These are phyloP conservation scores for Terana coerulea DNA, from an alignment of 768 basidiomycete species.

Conservation along the genomic window DNA sequence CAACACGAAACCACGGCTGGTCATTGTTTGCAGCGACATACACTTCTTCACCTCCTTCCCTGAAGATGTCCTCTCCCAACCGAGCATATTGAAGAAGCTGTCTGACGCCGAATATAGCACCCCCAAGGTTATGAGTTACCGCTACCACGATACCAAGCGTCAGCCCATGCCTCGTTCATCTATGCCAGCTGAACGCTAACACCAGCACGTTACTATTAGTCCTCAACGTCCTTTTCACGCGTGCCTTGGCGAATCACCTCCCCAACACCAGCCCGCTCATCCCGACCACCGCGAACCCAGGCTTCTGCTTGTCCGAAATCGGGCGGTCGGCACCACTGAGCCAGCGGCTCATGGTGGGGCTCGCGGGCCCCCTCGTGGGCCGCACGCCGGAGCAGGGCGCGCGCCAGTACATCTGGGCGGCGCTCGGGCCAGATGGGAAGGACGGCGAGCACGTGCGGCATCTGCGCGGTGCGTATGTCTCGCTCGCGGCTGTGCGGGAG, in stretches of 20 bases:
- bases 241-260: conserved; percentile 5
- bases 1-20: conserved; percentile 19
- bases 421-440: conserved; percentile 19
- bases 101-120: conserved; percentile 27
- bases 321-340: neutral
- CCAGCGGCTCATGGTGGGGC: neutral
- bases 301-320: conserved; percentile 6
- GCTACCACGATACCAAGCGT: conserved; percentile 5
- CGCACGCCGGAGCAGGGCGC: conserved; percentile 23
- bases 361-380: neutral
- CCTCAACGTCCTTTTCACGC: conserved; percentile 11
- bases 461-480: conserved; percentile 29
- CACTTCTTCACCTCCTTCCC: conserved; percentile 24
- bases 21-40: conserved; percentile 41
- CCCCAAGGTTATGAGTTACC: neutral
- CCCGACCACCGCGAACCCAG: conserved; percentile 4
- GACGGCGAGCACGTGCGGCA: conserved; percentile 12
- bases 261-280: conserved; percentile 4
- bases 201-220: conserved; percentile 10
- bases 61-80: neutral
- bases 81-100: conserved; percentile 26
- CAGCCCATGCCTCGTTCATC: neutral
- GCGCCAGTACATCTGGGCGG: conserved; percentile 32
- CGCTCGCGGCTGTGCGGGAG: conserved; percentile 25
- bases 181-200: neutral